Base-by-base conservation (phyloP, 2,329 filamentous ascomycete genomes). In the Furcasterigmium furcatum region DNA sequence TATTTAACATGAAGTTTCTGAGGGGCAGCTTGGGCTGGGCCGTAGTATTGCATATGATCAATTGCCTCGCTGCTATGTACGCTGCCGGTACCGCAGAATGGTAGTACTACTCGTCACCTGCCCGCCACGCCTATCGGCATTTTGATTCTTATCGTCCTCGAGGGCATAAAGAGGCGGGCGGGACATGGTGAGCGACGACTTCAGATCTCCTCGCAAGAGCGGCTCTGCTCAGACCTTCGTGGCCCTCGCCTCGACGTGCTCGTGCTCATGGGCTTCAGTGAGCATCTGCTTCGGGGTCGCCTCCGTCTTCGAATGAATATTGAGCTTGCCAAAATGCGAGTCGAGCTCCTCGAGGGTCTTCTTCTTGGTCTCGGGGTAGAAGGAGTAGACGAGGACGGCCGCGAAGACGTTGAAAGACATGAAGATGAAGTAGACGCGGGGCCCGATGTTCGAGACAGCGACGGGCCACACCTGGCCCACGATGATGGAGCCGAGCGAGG, bases 291-390 rank as follows among this genome's bases (percentile, higher is more conserved):
- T 58, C 20, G 55, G 55, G 4, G 54, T 55, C 6, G 53, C 55
- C 45, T 56, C 54, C 5, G 22, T 35, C 40, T 54, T 53, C 4
- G 53, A 49, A 44, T 55, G 51, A 9, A 58, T 43, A 39, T 56
- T 56, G 29, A 55, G 49, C 46, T 51, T 54, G 34, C 55, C 55
- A 46, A 58, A 58, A 44, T 58, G 55, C 43, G 54, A 52, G 44
- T 58, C 55, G 13, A 58, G 51, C 46, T 53, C 51, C 43, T 53
- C 51, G 16, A 53, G 45, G 2, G 78, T 78, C 61, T 71, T 70
- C 45, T 61, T 34, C 42, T 49, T 50, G 5, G 51, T 53, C 46
- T 53, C 51, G 12, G 51, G 51, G 46, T 55, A 58, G 44, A 45
- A 52, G 2, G 46, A 19, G 40, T 56, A 58, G 6, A 58, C 53